phyloP scores from a whole-genome alignment of 768 basidiomycete species.

The Asterophora lycoperdoides region DNA sequence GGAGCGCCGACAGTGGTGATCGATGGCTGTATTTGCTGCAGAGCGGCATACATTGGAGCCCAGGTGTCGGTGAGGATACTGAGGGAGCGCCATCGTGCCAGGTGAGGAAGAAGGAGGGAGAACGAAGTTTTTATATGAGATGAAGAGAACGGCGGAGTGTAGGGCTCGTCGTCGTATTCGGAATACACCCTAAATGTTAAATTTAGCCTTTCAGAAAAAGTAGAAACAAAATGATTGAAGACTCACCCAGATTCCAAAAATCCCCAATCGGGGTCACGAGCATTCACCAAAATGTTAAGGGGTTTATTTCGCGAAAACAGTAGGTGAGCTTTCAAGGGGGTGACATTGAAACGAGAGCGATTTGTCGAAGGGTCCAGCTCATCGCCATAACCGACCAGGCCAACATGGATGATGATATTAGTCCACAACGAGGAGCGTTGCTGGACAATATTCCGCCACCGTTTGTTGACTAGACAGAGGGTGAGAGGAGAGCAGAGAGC shows the following conservation, averaged over 20 bases:
- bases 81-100: slow-evolving; percentile 46
- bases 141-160: slow-evolving; percentile 36
- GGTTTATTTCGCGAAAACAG: slow-evolving; percentile 44
- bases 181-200: slow-evolving; percentile 25
- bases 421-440: slow-evolving; percentile 51
- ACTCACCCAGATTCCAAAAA: slow-evolving; percentile 49
- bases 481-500: slow-evolving; percentile 41
- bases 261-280: slow-evolving; percentile 56
- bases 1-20: slow-evolving; percentile 34
- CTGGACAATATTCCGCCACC: slow-evolving; percentile 50
- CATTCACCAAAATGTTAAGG: slow-evolving; percentile 55
- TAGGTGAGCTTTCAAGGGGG: slow-evolving; percentile 38
- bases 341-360: slow-evolving; percentile 26
- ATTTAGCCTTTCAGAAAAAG: background rate
- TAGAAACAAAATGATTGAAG: slow-evolving; percentile 11
- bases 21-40: slow-evolving; percentile 38
- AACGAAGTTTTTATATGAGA: slow-evolving; percentile 43
- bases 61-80: slow-evolving; percentile 52
- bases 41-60: slow-evolving; percentile 53
- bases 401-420: slow-evolving; percentile 45
- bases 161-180: slow-evolving; percentile 21
- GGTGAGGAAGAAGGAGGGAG: slow-evolving; percentile 45
- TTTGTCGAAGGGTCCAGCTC: slow-evolving; percentile 1
- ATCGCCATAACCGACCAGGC: slow-evolving; percentile 25
- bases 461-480: slow-evolving; percentile 44